phyloP scores from a whole-genome alignment of 805 yeast genomes.

The Peterozyma toletana region DNA sequence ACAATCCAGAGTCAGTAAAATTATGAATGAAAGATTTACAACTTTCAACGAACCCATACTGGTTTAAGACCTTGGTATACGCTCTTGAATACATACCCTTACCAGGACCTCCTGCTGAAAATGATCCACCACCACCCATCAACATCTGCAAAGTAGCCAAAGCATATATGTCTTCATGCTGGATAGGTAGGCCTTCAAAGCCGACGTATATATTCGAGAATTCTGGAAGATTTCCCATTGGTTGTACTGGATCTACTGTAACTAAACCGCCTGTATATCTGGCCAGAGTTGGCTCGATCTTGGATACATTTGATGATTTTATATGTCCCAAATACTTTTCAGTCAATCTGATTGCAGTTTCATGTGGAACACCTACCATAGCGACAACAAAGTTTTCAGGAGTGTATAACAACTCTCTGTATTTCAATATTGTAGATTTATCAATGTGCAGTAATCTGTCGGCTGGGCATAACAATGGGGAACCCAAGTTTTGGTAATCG shows the following conservation, averaged over 20 bases:
- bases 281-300: slow-evolving; percentile 28
- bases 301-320: slow-evolving; percentile 22
- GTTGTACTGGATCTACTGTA: slow-evolving; percentile 43
- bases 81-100: slow-evolving; percentile 97
- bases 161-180: slow-evolving; percentile 83
- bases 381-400: slow-evolving; percentile 84
- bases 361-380: slow-evolving; percentile 77
- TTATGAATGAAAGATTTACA: slow-evolving; percentile 86
- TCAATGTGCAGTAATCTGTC: slow-evolving; percentile 55
- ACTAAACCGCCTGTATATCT: slow-evolving; percentile 55
- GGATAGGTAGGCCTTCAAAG: slow-evolving; percentile 80
- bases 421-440: slow-evolving; percentile 42
- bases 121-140: slow-evolving; percentile 95
- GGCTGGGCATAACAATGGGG: slow-evolving; percentile 76
- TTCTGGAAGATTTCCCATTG: slow-evolving; percentile 66
- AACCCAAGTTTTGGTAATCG: slow-evolving; percentile 65
- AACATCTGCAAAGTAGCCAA: slow-evolving; percentile 84
- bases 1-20: slow-evolving; percentile 83
- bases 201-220: slow-evolving; percentile 81
- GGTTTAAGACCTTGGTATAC: slow-evolving; percentile 86
- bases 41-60: slow-evolving; percentile 84
- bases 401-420: slow-evolving; percentile 58
- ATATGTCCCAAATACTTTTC: slow-evolving; percentile 60
- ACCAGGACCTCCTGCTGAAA: slow-evolving; percentile 98
- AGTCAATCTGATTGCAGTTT: slow-evolving; percentile 57